A percentile compares a stretch with the other conserved stretches of the same genome.
Evolutionary conservation across 2,329 filamentous ascomycete species (phyloP).

Genomic region (Botrytis medusae): DNA sequence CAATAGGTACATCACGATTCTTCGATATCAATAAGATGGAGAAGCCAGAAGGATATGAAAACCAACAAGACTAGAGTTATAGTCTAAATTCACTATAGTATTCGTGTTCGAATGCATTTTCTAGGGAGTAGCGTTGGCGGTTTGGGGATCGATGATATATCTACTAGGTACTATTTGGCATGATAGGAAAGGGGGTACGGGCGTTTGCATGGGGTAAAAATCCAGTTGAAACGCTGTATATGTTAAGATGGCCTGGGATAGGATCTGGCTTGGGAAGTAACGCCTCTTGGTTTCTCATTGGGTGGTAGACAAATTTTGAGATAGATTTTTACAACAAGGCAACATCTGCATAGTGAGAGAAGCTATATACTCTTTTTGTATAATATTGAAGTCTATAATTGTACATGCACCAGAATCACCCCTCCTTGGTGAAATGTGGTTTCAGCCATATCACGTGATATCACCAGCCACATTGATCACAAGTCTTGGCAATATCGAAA

Average conservation of each 20-base stretch:
- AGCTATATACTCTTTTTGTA: background rate
- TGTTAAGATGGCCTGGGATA: conserved; percentile 11
- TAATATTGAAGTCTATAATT: background rate
- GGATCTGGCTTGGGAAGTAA: conserved; percentile 20
- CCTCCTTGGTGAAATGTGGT: background rate
- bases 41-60: conserved; percentile 84
- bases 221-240: conserved; percentile 3
- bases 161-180: conserved; percentile 27
- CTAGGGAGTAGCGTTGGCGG: conserved; percentile 10
- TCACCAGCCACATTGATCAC: background rate
- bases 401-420: background rate
- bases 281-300: conserved; percentile 17
- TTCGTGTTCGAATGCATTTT: conserved; percentile 21
- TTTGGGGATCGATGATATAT: conserved; percentile 8
- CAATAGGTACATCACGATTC: conserved; percentile 75
- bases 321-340: conserved; percentile 17
- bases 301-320: conserved; percentile 3
- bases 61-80: conserved; percentile 54
- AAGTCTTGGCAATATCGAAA: conserved; percentile 9
- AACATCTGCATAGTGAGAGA: conserved; percentile 10
- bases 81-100: conserved; percentile 13
- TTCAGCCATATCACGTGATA: background rate
- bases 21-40: conserved; percentile 78
- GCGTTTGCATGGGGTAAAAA: conserved; percentile 16
- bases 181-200: conserved; percentile 28